Conservation (phyloP, 345 rosid species). For the Stellera chamaejasme region DNA sequence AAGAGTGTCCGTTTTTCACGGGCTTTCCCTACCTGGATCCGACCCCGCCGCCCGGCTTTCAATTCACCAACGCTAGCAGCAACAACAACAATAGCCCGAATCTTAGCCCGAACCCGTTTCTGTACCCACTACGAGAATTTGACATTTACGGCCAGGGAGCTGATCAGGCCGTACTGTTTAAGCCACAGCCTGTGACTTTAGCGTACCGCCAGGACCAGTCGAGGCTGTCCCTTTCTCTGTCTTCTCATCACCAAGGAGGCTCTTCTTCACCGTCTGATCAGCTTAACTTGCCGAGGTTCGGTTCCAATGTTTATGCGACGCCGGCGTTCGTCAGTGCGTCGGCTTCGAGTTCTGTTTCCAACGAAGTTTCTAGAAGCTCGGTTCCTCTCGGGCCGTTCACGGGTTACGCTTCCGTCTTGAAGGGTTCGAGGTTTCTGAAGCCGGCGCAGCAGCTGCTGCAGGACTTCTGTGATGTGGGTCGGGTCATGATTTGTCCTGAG, state of each 20-base stretch:
- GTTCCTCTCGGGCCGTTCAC: conserved; percentile 66
- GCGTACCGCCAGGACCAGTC: conserved; percentile 14
- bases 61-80: conserved; percentile 12
- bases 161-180: conserved; percentile 29
- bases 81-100: conserved; percentile 2
- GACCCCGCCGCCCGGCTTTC: conserved; percentile 35
- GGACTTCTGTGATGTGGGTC: conserved; percentile 60
- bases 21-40: conserved; percentile 36
- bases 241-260: conserved; percentile 27
- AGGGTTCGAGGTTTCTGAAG: conserved; percentile 70
- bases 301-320: conserved; percentile 20
- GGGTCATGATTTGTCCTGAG: conserved; percentile 34
- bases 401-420: conserved; percentile 66
- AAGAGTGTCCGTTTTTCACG: conserved; percentile 32
- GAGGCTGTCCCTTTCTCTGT: conserved; percentile 50
- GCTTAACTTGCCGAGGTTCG: conserved; percentile 37
- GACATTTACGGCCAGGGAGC: conserved; percentile 25
- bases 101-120: conserved; percentile 16
- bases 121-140: conserved; percentile 35
- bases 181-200: conserved; percentile 35
- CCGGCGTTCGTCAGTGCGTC: conserved; percentile 18
- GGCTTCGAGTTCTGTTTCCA: conserved; percentile 15
- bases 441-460: conserved; percentile 77
- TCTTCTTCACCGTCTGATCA: conserved; percentile 20
- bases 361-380: conserved; percentile 36